phyloP scores from a whole-genome alignment of 768 basidiomycete species.

The Ramaria sp. region DNA sequence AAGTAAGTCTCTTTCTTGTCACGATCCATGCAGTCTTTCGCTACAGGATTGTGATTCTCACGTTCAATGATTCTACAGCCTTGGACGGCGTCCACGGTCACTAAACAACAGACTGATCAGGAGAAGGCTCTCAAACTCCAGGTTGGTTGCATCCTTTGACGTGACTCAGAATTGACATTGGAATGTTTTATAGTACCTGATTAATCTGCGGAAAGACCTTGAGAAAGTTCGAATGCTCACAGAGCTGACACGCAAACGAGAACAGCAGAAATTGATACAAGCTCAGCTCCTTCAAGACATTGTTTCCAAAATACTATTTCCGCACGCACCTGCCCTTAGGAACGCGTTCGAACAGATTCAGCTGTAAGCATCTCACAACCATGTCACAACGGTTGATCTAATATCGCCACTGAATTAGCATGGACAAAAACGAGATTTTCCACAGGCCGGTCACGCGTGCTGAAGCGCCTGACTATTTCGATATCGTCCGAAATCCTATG shows the following conservation, averaged over 20 bases:
- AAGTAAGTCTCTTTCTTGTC: slow-evolving; percentile 27
- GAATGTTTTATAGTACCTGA: slow-evolving; percentile 40
- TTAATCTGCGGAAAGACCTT: slow-evolving; percentile 66
- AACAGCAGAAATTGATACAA: slow-evolving; percentile 67
- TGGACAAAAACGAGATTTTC: slow-evolving; percentile 69
- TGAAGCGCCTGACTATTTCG: slow-evolving; percentile 86
- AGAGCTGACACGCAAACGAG: slow-evolving; percentile 63
- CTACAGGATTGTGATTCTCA: background rate
- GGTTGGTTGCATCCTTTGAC: slow-evolving; percentile 31
- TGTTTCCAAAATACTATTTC: slow-evolving; percentile 53
- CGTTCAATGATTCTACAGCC: slow-evolving; percentile 30
- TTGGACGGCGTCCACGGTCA: slow-evolving; percentile 76
- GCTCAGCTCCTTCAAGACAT: slow-evolving; percentile 56
- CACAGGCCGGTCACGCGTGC: slow-evolving; percentile 68
- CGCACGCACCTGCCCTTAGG: slow-evolving; percentile 50
- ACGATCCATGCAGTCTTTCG: background rate
- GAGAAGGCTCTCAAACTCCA: slow-evolving; percentile 77
- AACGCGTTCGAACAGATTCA: slow-evolving; percentile 61
- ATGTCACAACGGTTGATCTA: background rate
- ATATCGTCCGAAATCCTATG: slow-evolving; percentile 80
- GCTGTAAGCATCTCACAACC: slow-evolving; percentile 35
- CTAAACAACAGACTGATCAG: slow-evolving; percentile 61
- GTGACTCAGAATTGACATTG: background rate
- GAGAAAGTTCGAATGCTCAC: slow-evolving; percentile 57
- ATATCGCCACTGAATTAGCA: slow-evolving; percentile 29